phyloP scores from a whole-genome alignment of 371 early-diverging fungal species.

The Apophysomyces variabilis region DNA sequence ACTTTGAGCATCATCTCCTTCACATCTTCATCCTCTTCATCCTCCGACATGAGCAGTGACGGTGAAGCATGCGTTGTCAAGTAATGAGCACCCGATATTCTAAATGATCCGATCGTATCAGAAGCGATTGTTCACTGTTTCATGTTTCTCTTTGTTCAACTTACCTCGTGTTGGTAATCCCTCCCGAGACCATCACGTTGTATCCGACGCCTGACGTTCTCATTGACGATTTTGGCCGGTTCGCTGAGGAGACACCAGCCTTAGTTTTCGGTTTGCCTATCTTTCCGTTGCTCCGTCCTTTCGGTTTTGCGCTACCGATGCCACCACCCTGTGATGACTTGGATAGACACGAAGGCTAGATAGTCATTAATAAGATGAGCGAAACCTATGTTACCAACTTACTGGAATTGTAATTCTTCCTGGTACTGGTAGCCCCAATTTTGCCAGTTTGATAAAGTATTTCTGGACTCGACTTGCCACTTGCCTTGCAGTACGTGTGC shows the following conservation, averaged over 20 bases:
- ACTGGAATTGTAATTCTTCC: constrained; percentile 60
- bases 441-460: constrained; percentile 70
- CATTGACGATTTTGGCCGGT: constrained; percentile 20
- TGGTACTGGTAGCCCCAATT: constrained; percentile 65
- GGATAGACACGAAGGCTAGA: constrained; percentile 41
- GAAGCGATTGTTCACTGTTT: too few species aligned
- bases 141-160: too few species aligned
- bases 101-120: constrained; percentile 12
- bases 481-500: constrained; percentile 65
- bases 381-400: constrained; percentile 12
- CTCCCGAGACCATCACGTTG: constrained; percentile 48
- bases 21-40: constrained; percentile 55
- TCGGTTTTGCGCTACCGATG: constrained; percentile 15
- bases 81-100: constrained; percentile 68
- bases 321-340: constrained; percentile 26
- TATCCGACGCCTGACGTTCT: constrained; percentile 44
- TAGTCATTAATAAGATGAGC: background rate
- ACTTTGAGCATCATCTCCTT: constrained; percentile 58
- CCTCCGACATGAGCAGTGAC: constrained; percentile 68
- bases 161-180: constrained; percentile 34
- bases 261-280: constrained; percentile 21
- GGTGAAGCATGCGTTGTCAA: constrained; percentile 53
- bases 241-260: background rate
- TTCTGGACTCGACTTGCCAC: constrained; percentile 72
- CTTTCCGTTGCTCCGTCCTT: constrained; percentile 11